Evolutionary conservation across 495 filamentous ascomycete genomes (phyloP).

Genomic region (Daldinia caldariorum): DNA sequence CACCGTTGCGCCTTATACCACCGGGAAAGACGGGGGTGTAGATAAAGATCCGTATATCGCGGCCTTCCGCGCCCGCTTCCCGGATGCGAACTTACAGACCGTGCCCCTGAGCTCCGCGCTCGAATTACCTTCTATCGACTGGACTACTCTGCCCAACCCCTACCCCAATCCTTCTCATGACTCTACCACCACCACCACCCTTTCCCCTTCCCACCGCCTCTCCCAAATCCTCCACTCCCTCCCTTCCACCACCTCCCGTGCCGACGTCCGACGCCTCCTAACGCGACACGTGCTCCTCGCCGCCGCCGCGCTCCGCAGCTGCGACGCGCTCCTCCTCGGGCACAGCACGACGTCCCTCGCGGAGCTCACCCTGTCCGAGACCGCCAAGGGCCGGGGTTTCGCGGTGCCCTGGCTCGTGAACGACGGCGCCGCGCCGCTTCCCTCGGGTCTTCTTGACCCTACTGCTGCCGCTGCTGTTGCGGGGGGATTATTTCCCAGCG

Average conservation of each 20-base stretch:
- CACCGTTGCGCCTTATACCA: neutral
- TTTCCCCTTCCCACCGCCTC: constrained; percentile 56
- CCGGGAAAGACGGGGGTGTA: neutral
- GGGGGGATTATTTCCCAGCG: neutral
- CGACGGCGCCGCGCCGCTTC: constrained; percentile 72
- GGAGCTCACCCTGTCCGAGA: constrained; percentile 83
- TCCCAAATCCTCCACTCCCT: constrained; percentile 65
- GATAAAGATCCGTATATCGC: constrained; percentile 15
- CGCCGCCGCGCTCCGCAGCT: constrained; percentile 55
- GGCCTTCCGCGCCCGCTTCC: constrained; percentile 60
- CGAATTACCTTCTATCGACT: constrained; percentile 51
- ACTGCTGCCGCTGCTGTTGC: no score
- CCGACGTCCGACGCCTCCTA: constrained; percentile 76
- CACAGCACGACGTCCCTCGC: constrained; percentile 89
- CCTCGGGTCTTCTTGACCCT: constrained; percentile 63
- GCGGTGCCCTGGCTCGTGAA: constrained; percentile 81
- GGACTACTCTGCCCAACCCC: constrained; percentile 49
- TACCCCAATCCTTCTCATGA: constrained; percentile 46
- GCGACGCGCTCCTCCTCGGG: constrained; percentile 79
- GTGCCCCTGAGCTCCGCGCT: constrained; percentile 69
- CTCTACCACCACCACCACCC: constrained; percentile 26
- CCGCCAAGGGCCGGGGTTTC: constrained; percentile 89
- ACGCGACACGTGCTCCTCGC: constrained; percentile 74
- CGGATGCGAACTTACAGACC: constrained; percentile 64
- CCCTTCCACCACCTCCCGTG: constrained; percentile 74